Evolutionary conservation across 2,329 filamentous ascomycete species (phyloP), one percentile per base, ranked within the genome.

Genomic region (Hypoxylon rubiginosum): DNA sequence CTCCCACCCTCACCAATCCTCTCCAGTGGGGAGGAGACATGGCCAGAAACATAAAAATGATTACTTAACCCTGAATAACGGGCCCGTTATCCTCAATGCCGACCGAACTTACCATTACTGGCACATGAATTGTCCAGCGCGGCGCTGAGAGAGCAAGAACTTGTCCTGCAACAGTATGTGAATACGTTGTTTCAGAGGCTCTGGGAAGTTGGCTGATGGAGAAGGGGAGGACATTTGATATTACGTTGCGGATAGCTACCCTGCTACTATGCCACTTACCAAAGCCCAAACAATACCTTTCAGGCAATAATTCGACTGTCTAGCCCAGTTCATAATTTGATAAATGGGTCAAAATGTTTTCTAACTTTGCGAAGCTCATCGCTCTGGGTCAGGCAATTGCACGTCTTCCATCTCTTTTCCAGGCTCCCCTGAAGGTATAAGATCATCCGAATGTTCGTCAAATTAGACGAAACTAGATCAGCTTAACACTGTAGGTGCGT

Each of bases 131-230:
- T 67, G 30, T 67, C 61, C 3, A 60, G 61, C 15, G 64, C 49
- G 48, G 32, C 56, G n/a, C 49, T 64, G 28, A 60, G 64, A 30
- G 64, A 58, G n/a, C 60, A 67, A 11, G 64, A 67, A 28, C 19
- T 45, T 21, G 45, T 67, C 3, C 24, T 64, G 11, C 64, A 61
- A n/a, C 24, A 61, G 24, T 64, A 64, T 43, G 36, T 64, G 4
- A 11, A 26, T 7, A 17, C 55, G 13, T 28, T 62, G n/a, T 53
- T 64, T 11, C 57, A 46, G 24, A 67, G 39, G 21, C 51, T 64
- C 4, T 46, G 43, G 11, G 57, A 67, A 19, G 21, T 50, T 19
- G 36, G 64, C 34, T 39, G 21, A 24, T 4, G 21, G 4, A 24
- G 21, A 49, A 34, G 59, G 39, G 8, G 64, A 55, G 24, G 2